Evolutionary conservation across 129 eudicot genomes (phyloP).

Genomic region (Chrysanthemum seticuspe): DNA sequence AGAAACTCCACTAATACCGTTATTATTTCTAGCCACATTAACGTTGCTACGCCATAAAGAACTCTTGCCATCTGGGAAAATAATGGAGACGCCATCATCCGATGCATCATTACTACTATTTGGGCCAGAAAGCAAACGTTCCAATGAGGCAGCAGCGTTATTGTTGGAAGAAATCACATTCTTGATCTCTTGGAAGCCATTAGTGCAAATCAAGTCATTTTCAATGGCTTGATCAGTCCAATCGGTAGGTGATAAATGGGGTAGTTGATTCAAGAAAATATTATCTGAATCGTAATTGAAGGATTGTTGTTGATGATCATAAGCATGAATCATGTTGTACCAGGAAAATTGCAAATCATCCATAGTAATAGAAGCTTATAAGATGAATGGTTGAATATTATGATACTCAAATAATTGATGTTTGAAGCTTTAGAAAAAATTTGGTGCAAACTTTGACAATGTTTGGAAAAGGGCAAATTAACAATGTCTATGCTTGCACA

Average conservation of each 20-base stretch:
- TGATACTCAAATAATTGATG: too few species aligned
- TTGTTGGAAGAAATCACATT: background rate
- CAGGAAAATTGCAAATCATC: conserved; percentile 31
- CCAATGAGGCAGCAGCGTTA: conserved; percentile 25
- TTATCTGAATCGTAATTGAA: conserved; percentile 31
- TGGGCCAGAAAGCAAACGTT: conserved; percentile 51
- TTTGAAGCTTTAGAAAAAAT: background rate
- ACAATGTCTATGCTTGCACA: conserved; percentile 7
- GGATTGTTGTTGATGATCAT: conserved; percentile 20
- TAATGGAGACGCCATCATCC: conserved; percentile 50
- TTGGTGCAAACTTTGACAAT: conserved; percentile 25
- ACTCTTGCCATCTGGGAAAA: conserved; percentile 17
- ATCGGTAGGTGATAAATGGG: conserved; percentile 22
- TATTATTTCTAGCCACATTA: conserved; percentile 17
- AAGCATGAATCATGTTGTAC: conserved; percentile 20
- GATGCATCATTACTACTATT: conserved; percentile 52
- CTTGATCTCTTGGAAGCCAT: conserved; percentile 22
- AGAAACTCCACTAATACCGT: conserved; percentile 23
- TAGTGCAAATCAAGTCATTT: conserved; percentile 18
- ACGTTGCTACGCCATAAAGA: conserved; percentile 28
- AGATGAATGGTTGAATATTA: too few species aligned
- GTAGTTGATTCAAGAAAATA: conserved; percentile 29
- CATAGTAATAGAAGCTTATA: conserved; percentile 10
- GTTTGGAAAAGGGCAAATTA: background rate
- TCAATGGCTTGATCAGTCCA: conserved; percentile 26